phyloP scores from a whole-genome alignment of 306 rosid species.

The Boehmeria nivea region DNA sequence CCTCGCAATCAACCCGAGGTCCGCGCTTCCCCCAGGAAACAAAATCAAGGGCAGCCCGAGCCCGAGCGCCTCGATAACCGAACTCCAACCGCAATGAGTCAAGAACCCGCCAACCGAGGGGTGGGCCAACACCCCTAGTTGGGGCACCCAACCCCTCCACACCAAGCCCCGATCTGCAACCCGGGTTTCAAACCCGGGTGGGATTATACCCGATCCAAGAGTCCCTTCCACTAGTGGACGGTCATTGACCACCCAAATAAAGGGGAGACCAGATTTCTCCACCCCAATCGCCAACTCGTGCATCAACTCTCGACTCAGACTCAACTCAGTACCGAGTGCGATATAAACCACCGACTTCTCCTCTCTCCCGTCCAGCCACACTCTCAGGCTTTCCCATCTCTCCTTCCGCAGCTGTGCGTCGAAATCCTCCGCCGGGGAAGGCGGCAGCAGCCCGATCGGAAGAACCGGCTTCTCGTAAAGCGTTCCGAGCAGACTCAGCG shows the following conservation, averaged over 20 bases:
- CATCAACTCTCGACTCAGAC: constrained; percentile 2
- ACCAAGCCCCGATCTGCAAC: constrained; percentile 9
- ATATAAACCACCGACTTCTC: constrained; percentile 22
- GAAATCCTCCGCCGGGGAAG: not conserved
- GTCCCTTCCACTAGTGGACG: not conserved
- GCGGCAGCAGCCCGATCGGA: constrained; percentile 16
- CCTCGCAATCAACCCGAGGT: constrained; percentile 12
- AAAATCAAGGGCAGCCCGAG: constrained; percentile 11
- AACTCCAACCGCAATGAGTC: constrained; percentile 29
- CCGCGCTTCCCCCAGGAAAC: constrained; percentile 9
- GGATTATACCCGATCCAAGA: not conserved
- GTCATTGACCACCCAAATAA: constrained; percentile 20
- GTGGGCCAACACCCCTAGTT: constrained; percentile 10
- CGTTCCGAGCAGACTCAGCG: constrained; percentile 2
- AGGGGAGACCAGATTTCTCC: constrained; percentile 17
- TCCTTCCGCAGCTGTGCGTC: not conserved
- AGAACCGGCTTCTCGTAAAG: constrained; percentile 22
- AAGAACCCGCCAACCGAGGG: constrained; percentile 2
- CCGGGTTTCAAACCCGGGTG: not conserved
- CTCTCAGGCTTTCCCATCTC: not conserved
- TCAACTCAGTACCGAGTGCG: constrained; percentile 21
- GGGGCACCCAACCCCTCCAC: constrained; percentile 21
- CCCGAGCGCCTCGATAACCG: constrained; percentile 16
- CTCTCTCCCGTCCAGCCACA: constrained; percentile 12
- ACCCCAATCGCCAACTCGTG: constrained; percentile 25